Evolutionary conservation across 805 yeast species (phyloP).

Genomic region (Saccharomycopsis vini): DNA sequence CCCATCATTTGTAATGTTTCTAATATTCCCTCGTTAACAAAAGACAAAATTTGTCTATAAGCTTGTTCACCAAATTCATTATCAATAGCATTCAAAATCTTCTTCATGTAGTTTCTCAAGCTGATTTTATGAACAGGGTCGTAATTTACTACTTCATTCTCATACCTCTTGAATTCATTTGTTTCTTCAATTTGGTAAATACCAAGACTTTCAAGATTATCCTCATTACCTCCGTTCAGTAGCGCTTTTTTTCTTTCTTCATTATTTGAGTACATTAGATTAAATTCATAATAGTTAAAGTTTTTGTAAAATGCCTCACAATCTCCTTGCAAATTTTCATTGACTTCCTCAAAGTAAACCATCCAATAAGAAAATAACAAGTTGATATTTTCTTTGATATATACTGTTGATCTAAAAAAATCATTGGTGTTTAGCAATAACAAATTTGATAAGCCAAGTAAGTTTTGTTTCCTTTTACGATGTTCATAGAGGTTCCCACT

Average conservation of each 20-base stretch:
- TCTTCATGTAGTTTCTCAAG: conserved; percentile 32
- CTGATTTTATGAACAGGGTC: conserved; percentile 52
- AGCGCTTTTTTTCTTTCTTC: conserved; percentile 21
- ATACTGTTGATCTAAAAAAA: conserved; percentile 21
- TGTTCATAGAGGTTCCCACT: conserved; percentile 53
- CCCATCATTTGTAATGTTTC: conserved; percentile 17
- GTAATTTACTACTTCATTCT: conserved; percentile 26
- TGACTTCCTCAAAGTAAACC: conserved; percentile 62
- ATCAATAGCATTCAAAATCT: conserved; percentile 25
- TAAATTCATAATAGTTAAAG: conserved; percentile 29
- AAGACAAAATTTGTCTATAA: conserved; percentile 28
- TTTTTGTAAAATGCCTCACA: conserved; percentile 43
- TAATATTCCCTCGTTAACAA: conserved; percentile 26
- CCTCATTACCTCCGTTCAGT: conserved; percentile 20
- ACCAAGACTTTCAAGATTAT: conserved; percentile 23
- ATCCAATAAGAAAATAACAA: conserved; percentile 35
- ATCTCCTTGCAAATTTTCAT: conserved; percentile 52
- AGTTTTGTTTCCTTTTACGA: conserved; percentile 58
- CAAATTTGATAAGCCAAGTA: conserved; percentile 52
- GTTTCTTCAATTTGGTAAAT: conserved; percentile 25
- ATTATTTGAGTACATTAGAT: conserved; percentile 23
- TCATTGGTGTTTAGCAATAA: conserved; percentile 28
- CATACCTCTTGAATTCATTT: conserved; percentile 37
- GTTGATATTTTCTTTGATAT: conserved; percentile 19
- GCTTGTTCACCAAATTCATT: conserved; percentile 24